Base-by-base conservation (phyloP, 257 asterid species). In the Oldenlandia corymbosa region DNA sequence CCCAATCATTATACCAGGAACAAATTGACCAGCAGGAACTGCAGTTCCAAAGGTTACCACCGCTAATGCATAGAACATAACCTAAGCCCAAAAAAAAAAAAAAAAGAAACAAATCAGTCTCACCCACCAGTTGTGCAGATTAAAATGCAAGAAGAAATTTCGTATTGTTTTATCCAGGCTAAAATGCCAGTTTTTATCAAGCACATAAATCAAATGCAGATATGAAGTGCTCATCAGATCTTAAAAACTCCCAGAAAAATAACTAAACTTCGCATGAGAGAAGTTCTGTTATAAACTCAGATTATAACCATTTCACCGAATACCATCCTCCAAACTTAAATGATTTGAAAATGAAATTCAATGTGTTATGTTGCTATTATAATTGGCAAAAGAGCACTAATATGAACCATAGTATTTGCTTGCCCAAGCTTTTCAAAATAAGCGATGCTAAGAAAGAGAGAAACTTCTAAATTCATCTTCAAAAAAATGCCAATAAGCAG, bases 1-100 rank as follows among this genome's bases (percentile, higher is more conserved):
- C 46, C 99, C 99, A 62, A 90, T 93, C 96, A 93, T 87, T 76
- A 93, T 93, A 60, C 96, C 97, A 53, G 99, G 99, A 77, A 93
- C 91, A 78, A 93, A 93, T 68, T 87, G 99, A 48, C 99, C 99
- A 30, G 99, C 94, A 59, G 99, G 99, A 67, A 90, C 97, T 65
- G 97, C 91, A 64, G 96, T 81, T 52, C 99, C 99, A 74, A 90
- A 93, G 69, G 99, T 93, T 68, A 90, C 71, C 64, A 93, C 97
- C 20, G 99, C 99, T 68, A 93, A 84, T 67, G 94, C 76, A 75
- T 93, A 93, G 84, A 93, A 93, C 97, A 93, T 90, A 64, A 85
- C 96, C 96, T 92, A 72, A 75, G 75, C 69, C 48, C 52, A 39
- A 47, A 31, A 61, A 28, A 67, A 34, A 23, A 9, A 26, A 21